phyloP scores from a whole-genome alignment of 2,329 filamentous ascomycete species.

The Myriosclerotinia duriaeana region DNA sequence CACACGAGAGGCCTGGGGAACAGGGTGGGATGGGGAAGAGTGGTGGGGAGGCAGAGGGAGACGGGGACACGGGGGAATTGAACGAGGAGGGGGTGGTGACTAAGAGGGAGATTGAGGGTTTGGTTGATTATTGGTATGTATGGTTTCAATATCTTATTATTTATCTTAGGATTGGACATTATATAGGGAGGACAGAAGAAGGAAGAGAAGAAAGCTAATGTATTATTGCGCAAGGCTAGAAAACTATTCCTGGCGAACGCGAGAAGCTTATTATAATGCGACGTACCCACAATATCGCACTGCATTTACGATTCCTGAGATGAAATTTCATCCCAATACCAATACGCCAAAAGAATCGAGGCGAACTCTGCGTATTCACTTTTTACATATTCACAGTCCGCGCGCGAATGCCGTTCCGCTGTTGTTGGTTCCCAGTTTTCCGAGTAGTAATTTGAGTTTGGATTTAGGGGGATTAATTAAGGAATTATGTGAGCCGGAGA shows the following conservation, averaged over 20 bases:
- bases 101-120: constrained; percentile 60
- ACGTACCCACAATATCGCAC: constrained; percentile 68
- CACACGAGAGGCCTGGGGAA: constrained; percentile 49
- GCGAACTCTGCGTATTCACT: constrained; percentile 57
- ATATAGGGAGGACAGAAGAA: background rate
- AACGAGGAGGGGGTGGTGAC: constrained; percentile 53
- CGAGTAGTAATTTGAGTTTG: constrained; percentile 62
- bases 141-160: background rate
- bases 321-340: background rate
- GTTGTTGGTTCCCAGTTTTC: constrained; percentile 64
- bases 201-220: background rate
- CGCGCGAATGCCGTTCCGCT: constrained; percentile 58
- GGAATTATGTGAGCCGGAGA: constrained; percentile 16
- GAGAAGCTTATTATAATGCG: too few relatives aligned
- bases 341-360: constrained; percentile 6
- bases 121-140: constrained; percentile 64
- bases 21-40: background rate
- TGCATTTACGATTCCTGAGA: constrained; percentile 22
- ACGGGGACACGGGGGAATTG: constrained; percentile 5
- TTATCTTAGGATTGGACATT: background rate
- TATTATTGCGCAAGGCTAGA: constrained; percentile 53
- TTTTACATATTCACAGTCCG: constrained; percentile 59
- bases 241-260: constrained; percentile 61
- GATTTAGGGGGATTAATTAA: constrained; percentile 1
- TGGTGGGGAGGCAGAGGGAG: background rate